Conservation (phyloP, 345 rosid genomes). For the Leavenworthia alabamica region DNA sequence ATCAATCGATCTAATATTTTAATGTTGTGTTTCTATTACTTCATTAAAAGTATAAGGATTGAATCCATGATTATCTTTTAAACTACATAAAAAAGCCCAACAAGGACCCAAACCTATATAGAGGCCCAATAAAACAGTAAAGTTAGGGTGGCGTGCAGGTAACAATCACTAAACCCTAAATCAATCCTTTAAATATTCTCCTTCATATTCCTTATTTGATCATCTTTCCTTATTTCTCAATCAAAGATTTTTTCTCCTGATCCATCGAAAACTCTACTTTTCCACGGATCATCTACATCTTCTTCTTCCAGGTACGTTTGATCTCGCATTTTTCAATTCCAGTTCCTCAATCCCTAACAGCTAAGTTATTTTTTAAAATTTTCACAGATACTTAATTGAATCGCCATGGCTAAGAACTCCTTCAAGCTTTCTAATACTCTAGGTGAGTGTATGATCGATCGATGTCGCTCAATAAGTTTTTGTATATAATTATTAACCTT, state of each 20-base stretch:
- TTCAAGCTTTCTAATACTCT: slow-evolving; percentile 82
- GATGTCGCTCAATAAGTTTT: background rate
- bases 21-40: background rate
- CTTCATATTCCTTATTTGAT: background rate
- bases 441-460: slow-evolving; percentile 32
- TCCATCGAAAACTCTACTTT: background rate
- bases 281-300: background rate
- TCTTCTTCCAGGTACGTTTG: slow-evolving; percentile 1
- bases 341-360: background rate
- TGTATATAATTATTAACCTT: background rate
- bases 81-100: background rate
- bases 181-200: slow-evolving; percentile 21
- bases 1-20: background rate
- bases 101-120: background rate
- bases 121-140: background rate
- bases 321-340: background rate
- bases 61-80: background rate
- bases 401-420: slow-evolving; percentile 61
- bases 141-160: slow-evolving; percentile 29
- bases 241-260: background rate
- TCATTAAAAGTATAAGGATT: background rate
- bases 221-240: background rate
- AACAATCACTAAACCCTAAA: slow-evolving; percentile 29
- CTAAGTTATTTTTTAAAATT: background rate
- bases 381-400: slow-evolving; percentile 12